Percentiles rank a stretch among this genome's conserved stretches.
phyloP scores from a whole-genome alignment of 495 filamentous ascomycete genomes.

The Monascus purpureus region DNA sequence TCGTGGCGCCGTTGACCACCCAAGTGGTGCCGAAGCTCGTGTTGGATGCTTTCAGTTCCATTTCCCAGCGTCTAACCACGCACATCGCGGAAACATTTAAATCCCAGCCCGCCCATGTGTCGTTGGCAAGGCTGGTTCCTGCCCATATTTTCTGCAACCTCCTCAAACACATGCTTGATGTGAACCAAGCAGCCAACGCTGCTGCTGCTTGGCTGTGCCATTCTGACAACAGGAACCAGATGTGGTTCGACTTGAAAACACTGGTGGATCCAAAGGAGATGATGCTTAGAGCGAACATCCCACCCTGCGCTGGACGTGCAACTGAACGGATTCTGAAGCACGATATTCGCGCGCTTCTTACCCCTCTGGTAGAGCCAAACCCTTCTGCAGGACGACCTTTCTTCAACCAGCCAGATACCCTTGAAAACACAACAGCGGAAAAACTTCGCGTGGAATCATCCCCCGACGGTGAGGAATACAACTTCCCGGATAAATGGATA shows the following conservation, averaged over 20 bases:
- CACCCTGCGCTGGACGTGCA: constrained; percentile 25
- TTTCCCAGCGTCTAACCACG: constrained; percentile 60
- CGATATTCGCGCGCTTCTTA: constrained; percentile 61
- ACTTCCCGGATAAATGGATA: constrained; percentile 75
- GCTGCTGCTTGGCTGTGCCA: constrained; percentile 36
- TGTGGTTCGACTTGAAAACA: constrained; percentile 84
- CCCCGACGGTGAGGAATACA: constrained; percentile 30
- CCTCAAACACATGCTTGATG: constrained; percentile 69
- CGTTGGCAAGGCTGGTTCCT: constrained; percentile 72
- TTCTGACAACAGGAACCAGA: constrained; percentile 43
- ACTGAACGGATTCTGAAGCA: constrained; percentile 54
- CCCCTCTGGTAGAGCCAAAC: constrained; percentile 22
- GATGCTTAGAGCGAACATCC: constrained; percentile 29
- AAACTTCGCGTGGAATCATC: constrained; percentile 22
- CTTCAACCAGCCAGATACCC: constrained; percentile 28
- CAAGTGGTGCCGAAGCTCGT: constrained; percentile 80
- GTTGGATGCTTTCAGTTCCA: constrained; percentile 67
- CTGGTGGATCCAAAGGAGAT: constrained; percentile 56
- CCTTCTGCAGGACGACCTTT: constrained; percentile 17
- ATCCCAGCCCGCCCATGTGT: constrained; percentile 64
- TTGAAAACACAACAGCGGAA: constrained; percentile 21
- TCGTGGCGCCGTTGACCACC: constrained; percentile 69
- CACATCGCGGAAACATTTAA: constrained; percentile 73
- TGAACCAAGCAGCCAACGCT: constrained; percentile 69
- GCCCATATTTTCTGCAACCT: constrained; percentile 80